Evolutionary conservation across 345 rosid species (phyloP), one percentile per base, ranked within the genome.

Genomic region (Cochlearia excelsa): DNA sequence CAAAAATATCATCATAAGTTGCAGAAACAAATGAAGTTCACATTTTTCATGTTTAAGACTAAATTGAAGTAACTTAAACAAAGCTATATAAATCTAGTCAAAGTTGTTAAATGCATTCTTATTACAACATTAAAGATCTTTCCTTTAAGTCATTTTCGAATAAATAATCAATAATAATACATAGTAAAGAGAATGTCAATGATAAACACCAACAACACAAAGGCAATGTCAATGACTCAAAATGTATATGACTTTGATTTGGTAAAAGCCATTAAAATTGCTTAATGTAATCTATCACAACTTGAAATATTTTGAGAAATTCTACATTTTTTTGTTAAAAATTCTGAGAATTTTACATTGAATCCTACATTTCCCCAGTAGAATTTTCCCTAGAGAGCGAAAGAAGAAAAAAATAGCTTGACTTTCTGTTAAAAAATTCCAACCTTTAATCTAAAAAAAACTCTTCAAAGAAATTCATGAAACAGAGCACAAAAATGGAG

Each of bases 21-120:
- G 4, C 26, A 66, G 50, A 33, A 57, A 66, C 63, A 39, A 26
- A 45, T 31, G 43, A 3, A 54, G 31, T 46, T 54, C 61, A 56
- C 49, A 16, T 29, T n/a, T 56, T 4, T 26, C 3, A 23, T 54
- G 1, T 38, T 9, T 23, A 16, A 35, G 46, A 16, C 46, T 45
- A 6, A 23, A 4, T 5, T 38, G 23, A 16, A 16, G 26, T 38
- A 8, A 37, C 35, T 16, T 49, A 49, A 38, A 7, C 11, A 40
- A 61, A 26, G n/a, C 1, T 16, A 16, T 16, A 16, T 51, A 59
- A 44, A 16, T 47, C 27, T 30, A 30, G 72, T 60, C 67, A 69
- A 61, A 42, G 47, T 56, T 55, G 33, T 38, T 30, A 54, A 69
- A 46, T 54, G 26, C 44, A 54, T 31, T 53, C 52, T 16, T 65